Evolutionary conservation across 2,329 filamentous ascomycete species (phyloP).

Genomic region (Hymenoscyphus infarciens): DNA sequence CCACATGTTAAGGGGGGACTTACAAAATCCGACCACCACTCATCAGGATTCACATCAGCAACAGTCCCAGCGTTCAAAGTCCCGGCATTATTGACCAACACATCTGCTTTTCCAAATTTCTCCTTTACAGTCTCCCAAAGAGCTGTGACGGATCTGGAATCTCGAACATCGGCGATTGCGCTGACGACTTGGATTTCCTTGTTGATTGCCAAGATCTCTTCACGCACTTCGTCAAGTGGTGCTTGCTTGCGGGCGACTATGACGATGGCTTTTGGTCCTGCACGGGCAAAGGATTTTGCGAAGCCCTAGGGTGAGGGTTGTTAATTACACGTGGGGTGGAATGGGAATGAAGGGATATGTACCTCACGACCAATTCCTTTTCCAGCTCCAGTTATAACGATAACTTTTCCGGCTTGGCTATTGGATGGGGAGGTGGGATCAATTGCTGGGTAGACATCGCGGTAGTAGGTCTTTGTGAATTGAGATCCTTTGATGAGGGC

Average conservation of each 20-base stretch:
- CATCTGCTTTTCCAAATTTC: constrained; percentile 47
- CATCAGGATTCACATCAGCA: constrained; percentile 7
- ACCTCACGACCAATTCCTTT: constrained; percentile 36
- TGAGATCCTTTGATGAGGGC: background rate
- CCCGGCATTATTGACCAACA: constrained; percentile 39
- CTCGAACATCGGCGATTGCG: constrained; percentile 33
- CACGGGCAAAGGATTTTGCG: constrained; percentile 30
- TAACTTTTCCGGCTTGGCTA: constrained; percentile 34
- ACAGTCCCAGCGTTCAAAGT: constrained; percentile 6
- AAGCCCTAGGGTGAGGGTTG: constrained; percentile 10
- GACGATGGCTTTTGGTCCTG: constrained; percentile 36
- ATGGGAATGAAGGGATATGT: background rate
- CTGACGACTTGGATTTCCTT: constrained; percentile 33
- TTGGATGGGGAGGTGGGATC: constrained; percentile 35
- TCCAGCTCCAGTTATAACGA: constrained; percentile 40
- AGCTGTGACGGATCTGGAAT: constrained; percentile 17
- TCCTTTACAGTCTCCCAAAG: constrained; percentile 24
- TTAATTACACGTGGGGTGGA: background rate
- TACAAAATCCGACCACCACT: constrained; percentile 26
- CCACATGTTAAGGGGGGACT: background rate
- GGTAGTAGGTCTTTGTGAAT: constrained; percentile 38
- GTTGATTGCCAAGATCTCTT: constrained; percentile 32
- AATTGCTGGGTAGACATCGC: constrained; percentile 40
- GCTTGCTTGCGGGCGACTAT: constrained; percentile 34
- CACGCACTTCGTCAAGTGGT: constrained; percentile 31